phyloP scores from a whole-genome alignment of 106 monocot species.

The Triglochin maritima region DNA sequence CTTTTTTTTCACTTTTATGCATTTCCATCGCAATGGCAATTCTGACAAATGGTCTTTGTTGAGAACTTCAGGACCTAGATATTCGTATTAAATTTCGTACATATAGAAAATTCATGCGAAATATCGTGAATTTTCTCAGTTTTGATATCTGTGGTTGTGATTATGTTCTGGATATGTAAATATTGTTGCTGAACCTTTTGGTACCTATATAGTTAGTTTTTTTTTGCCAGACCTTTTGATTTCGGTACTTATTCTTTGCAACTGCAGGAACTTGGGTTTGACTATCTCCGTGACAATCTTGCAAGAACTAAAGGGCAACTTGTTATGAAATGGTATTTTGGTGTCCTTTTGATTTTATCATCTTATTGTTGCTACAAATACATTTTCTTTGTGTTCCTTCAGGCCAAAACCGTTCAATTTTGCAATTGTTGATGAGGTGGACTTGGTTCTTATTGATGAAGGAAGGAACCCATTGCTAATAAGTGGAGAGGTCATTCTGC shows the following conservation, averaged over 20 bases:
- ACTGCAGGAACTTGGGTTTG: conserved; percentile 91
- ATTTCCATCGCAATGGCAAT: not conserved
- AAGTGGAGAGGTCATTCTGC: conserved; percentile 71
- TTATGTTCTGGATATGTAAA: no score
- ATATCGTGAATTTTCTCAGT: not conserved
- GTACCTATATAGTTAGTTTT: no score
- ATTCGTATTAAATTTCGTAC: no score
- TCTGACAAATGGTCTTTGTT: not conserved
- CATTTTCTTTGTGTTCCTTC: not conserved
- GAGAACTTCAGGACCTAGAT: not conserved
- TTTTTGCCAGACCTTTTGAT: no score
- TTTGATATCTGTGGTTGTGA: no score
- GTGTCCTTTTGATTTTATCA: not conserved
- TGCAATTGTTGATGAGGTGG: conserved; percentile 99
- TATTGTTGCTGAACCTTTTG: no score
- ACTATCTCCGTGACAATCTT: conserved; percentile 95
- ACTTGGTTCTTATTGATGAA: conserved; percentile 98
- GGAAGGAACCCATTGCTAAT: conserved; percentile 96
- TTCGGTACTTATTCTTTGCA: no score
- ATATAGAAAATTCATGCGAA: not conserved
- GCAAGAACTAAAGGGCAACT: conserved; percentile 65
- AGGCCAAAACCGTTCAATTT: conserved; percentile 94
- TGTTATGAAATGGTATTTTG: conserved; percentile 95
- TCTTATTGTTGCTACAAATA: not conserved
- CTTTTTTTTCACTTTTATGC: not conserved